These are phyloP conservation scores for Austroboletus novae-zelandiae DNA, from an alignment of 1,284 basidiomycete species.

Conservation along the genomic window DNA sequence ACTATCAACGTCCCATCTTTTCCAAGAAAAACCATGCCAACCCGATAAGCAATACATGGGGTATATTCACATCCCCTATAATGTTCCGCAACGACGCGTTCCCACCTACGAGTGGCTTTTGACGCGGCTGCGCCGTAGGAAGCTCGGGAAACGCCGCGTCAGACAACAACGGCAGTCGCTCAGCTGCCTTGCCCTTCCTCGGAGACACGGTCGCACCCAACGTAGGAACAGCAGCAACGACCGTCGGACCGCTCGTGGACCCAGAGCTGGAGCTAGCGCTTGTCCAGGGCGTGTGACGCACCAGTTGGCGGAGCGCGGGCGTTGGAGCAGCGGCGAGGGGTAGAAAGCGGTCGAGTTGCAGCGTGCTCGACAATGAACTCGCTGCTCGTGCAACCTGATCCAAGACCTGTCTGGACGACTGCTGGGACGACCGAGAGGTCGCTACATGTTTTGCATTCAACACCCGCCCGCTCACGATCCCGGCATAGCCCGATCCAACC, in stretches of 20 bases:
- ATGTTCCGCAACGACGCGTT: slow-evolving; percentile 73
- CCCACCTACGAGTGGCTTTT: slow-evolving; percentile 56
- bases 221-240: not conserved
- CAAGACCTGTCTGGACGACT: slow-evolving; percentile 70
- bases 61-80: slow-evolving; percentile 43
- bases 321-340: slow-evolving; percentile 30
- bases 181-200: slow-evolving; percentile 14
- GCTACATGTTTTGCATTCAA: slow-evolving; percentile 81
- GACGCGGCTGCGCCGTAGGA: slow-evolving; percentile 44
- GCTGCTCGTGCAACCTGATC: slow-evolving; percentile 88
- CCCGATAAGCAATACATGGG: not conserved
- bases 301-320: slow-evolving; percentile 33
- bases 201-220: not conserved
- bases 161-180: slow-evolving; percentile 46
- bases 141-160: slow-evolving; percentile 70
- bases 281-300: slow-evolving; percentile 59
- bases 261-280: slow-evolving; percentile 17
- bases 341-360: slow-evolving; percentile 44
- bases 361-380: slow-evolving; percentile 43
- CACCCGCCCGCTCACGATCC: slow-evolving; percentile 76
- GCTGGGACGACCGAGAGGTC: slow-evolving; percentile 52
- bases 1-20: not conserved
- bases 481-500: slow-evolving; percentile 66
- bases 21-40: not conserved
- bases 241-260: slow-evolving; percentile 6